A percentile compares a stretch with the other conserved stretches of the same genome.
phyloP scores from a whole-genome alignment of 2,329 filamentous ascomycete genomes.

The Colletotrichum limetticola region DNA sequence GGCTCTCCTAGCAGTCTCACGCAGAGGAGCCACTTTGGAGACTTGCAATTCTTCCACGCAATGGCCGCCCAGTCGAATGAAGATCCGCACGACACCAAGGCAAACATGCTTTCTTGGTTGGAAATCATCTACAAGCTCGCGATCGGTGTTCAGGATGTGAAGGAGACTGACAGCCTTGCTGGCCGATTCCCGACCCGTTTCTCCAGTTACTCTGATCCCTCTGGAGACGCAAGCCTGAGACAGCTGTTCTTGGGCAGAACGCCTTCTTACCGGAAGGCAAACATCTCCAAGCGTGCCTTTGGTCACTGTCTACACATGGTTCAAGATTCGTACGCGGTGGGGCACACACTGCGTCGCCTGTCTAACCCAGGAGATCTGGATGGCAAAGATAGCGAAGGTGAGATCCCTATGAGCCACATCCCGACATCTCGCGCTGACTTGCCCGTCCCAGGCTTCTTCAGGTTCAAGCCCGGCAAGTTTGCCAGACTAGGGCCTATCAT shows the following conservation, averaged over 20 bases:
- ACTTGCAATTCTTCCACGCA: not conserved
- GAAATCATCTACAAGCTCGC: conserved; percentile 33
- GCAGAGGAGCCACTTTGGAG: not conserved
- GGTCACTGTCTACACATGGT: conserved; percentile 33
- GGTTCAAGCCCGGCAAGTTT: not conserved
- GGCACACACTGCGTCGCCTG: conserved; percentile 25
- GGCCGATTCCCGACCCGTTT: not conserved
- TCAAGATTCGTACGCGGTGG: conserved; percentile 33
- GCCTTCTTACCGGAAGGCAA: not conserved
- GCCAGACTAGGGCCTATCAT: not conserved
- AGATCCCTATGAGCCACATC: not conserved
- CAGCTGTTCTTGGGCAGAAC: not conserved
- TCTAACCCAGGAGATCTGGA: conserved; percentile 1
- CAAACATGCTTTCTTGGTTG: conserved; percentile 24
- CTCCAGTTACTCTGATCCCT: not conserved
- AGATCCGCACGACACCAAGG: conserved; percentile 15
- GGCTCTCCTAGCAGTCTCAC: not conserved
- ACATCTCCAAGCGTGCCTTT: conserved; percentile 24
- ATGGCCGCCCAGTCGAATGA: conserved; percentile 4
- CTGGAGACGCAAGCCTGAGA: not conserved
- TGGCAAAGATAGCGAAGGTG: not conserved
- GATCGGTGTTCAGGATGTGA: not conserved
- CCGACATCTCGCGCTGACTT: not conserved
- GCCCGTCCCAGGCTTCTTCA: not conserved
- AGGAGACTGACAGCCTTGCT: not conserved